Base-by-base conservation (phyloP, 2,329 filamentous ascomycete species). In the Colletotrichum liaoningense region DNA sequence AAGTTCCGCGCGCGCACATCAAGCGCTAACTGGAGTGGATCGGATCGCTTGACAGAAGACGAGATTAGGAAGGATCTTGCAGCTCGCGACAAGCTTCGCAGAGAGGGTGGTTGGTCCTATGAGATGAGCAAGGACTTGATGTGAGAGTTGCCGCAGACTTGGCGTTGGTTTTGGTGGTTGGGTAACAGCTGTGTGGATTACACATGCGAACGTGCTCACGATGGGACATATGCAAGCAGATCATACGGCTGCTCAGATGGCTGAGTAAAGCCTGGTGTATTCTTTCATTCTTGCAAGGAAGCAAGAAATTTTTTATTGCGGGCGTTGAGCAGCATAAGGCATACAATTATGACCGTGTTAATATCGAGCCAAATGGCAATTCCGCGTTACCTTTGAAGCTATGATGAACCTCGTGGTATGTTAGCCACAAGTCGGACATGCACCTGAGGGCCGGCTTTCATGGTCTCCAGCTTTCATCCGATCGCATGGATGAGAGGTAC, bases 1-100 rank as follows among this genome's bases (percentile, higher is more conserved):
- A 94, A 95, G 80, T 98, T 98, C 88, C 91, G 97, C 22, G 92
- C 94, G 64, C 90, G 97, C 69, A 98, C 96, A 5, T 97, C 94
- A 77, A 98, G 95, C 83, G 97, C 97, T 46, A 97, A 98, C 84
- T 99, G 97, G 97, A 93, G 90, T 79, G 90, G 94, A 67, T 87
- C 93, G 3, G 97, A 99, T 77, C 84, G 88, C 66, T 87, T 99
- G 77, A 98, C 95, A 0, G 93, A 95, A 76, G 95, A 97, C 72
- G 95, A 98, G 79, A 94, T 97, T 79, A 86, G 90, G 67, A 93
- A 91, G 80, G 95, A 98, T 84, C 85, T 93, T 77, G 92, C 93
- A 74, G 93, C 93, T 69, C 89, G 95, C 74, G 94, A 97, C 82
- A 90, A 92, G 79, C 88, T 98, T 80, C 90, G 93, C 64, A 88